These are phyloP conservation scores for Ilex aquifolium DNA, from an alignment of 257 asterid genomes.

Conservation along the genomic window DNA sequence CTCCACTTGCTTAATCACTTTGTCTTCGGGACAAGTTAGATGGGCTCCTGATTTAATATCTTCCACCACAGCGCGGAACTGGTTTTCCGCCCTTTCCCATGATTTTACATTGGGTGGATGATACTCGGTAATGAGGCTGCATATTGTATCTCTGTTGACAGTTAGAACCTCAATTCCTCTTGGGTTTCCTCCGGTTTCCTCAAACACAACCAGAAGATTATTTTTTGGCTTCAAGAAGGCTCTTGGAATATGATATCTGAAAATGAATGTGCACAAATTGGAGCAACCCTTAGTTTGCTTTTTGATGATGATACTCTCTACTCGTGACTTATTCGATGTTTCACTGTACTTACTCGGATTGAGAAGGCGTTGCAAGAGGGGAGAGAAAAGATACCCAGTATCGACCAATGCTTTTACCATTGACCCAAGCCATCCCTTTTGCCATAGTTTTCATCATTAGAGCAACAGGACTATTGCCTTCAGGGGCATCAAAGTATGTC, in stretches of 20 bases:
- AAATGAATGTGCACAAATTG: not conserved
- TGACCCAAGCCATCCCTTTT: slow-evolving; percentile 89
- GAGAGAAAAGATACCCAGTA: slow-evolving; percentile 80
- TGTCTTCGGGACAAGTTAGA: slow-evolving; percentile 51
- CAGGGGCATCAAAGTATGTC: slow-evolving; percentile 80
- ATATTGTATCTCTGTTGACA: slow-evolving; percentile 78
- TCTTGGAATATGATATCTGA: slow-evolving; percentile 85
- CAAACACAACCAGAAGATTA: slow-evolving; percentile 60
- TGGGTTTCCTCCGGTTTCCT: slow-evolving; percentile 77
- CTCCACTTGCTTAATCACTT: slow-evolving; percentile 43
- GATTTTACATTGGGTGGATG: slow-evolving; percentile 43
- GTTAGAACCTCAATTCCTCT: slow-evolving; percentile 33
- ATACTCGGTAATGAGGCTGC: slow-evolving; percentile 52
- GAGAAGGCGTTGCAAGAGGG: slow-evolving; percentile 68
- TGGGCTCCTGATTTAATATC: slow-evolving; percentile 43
- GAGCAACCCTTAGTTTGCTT: not conserved
- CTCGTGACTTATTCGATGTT: not conserved
- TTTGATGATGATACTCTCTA: not conserved
- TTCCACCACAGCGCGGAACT: slow-evolving; percentile 21
- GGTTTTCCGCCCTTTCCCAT: slow-evolving; percentile 41
- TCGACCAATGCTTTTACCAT: slow-evolving; percentile 76
- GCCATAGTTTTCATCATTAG: slow-evolving; percentile 62
- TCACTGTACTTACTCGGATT: slow-evolving; percentile 54
- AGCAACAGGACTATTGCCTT: slow-evolving; percentile 62
- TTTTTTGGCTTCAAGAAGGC: slow-evolving; percentile 55